These are phyloP conservation scores for Aegilops speltoides DNA, from an alignment of 176 grass and related monocot species.

Conservation along the genomic window DNA sequence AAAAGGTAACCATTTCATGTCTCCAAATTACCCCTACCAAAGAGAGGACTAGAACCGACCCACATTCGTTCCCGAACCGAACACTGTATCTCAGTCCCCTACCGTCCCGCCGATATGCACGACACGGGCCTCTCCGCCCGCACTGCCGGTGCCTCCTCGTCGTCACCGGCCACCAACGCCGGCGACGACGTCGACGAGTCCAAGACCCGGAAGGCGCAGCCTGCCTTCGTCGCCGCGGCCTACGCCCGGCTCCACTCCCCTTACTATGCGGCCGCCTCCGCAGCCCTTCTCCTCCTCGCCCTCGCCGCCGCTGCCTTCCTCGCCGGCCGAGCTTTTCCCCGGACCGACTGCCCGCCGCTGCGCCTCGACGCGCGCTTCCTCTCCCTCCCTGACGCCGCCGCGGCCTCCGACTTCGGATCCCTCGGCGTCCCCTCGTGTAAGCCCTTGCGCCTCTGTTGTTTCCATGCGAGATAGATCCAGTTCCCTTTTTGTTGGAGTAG, in stretches of 20 bases:
- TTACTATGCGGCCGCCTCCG: slow-evolving; percentile 36
- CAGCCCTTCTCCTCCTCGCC: slow-evolving; percentile 41
- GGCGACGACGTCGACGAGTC: slow-evolving; percentile 43
- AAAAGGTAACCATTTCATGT: no score
- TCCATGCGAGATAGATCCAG: no score
- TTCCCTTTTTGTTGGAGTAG: no score
- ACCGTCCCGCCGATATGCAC: slow-evolving; percentile 1
- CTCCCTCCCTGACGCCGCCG: slow-evolving; percentile 37
- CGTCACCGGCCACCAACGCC: slow-evolving; percentile 10
- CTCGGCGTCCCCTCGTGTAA: slow-evolving; percentile 88
- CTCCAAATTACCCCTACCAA: no score
- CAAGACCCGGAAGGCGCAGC: slow-evolving; percentile 57
- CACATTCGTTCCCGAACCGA: no score
- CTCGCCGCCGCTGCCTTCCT: slow-evolving; percentile 41
- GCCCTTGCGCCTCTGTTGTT: no score
- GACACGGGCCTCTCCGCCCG: slow-evolving; percentile 47
- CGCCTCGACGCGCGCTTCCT: slow-evolving; percentile 51
- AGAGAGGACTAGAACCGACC: no score
- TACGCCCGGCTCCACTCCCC: slow-evolving; percentile 38
- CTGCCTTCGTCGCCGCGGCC: slow-evolving; percentile 37
- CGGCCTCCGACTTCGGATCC: slow-evolving; percentile 79
- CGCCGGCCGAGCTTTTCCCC: slow-evolving; percentile 34
- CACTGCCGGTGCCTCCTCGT: slow-evolving; percentile 6
- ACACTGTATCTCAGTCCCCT: background rate
- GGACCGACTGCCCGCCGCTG: slow-evolving; percentile 26